Evolutionary conservation across 2,329 filamentous ascomycete genomes (phyloP).

Genomic region (Penicillium thymicola): DNA sequence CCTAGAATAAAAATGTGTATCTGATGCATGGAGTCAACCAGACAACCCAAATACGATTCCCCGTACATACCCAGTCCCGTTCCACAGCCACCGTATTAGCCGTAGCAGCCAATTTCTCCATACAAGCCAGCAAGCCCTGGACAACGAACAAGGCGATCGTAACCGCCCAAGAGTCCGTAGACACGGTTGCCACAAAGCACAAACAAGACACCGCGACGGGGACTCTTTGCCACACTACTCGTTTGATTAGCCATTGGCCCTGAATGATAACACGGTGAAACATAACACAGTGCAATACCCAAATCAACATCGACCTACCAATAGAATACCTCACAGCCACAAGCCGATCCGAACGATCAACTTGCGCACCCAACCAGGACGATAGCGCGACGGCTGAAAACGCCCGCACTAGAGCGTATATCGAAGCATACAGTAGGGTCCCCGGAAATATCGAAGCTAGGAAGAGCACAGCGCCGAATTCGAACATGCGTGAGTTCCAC

Average conservation of each 20-base stretch:
- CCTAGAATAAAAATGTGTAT: not conserved
- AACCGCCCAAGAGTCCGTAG: not conserved
- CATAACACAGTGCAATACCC: not conserved
- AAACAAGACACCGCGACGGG: slow-evolving; percentile 49
- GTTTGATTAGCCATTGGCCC: not conserved
- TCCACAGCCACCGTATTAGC: slow-evolving; percentile 68
- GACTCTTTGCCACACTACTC: slow-evolving; percentile 35
- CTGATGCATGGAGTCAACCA: not conserved
- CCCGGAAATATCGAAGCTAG: slow-evolving; percentile 54
- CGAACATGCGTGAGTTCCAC: slow-evolving; percentile 63
- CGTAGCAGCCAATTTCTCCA: slow-evolving; percentile 65
- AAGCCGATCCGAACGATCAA: slow-evolving; percentile 57
- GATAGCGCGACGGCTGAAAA: slow-evolving; percentile 58
- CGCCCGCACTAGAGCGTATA: slow-evolving; percentile 65
- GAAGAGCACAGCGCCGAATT: slow-evolving; percentile 61
- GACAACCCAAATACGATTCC: not conserved
- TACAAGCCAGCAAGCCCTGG: slow-evolving; percentile 57
- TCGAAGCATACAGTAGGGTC: slow-evolving; percentile 63
- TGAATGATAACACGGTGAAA: not conserved
- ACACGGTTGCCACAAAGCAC: slow-evolving; percentile 42
- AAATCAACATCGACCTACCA: slow-evolving; percentile 18
- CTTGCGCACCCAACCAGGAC: slow-evolving; percentile 55
- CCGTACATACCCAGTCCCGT: slow-evolving; percentile 58
- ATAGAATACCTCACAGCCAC: slow-evolving; percentile 52
- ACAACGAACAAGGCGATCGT: slow-evolving; percentile 29